Conservation (phyloP, 1,284 basidiomycete species). For the Boletellus deceptivus region DNA sequence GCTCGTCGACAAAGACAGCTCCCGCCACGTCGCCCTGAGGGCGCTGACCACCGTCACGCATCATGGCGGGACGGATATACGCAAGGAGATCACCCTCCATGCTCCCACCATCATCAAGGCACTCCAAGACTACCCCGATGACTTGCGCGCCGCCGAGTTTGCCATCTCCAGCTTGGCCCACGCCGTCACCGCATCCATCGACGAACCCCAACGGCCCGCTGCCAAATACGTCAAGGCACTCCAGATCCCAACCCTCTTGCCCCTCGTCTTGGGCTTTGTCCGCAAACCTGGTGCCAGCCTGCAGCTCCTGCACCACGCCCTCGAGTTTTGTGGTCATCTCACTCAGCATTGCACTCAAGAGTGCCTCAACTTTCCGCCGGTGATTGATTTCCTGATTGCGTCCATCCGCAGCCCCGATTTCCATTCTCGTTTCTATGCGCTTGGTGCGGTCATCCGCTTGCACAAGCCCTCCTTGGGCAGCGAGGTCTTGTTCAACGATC, state of each 20-base stretch:
- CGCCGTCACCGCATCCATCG: conserved; percentile 45
- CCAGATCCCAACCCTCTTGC: conserved; percentile 46
- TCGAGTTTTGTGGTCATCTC: conserved; percentile 43
- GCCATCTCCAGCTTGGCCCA: conserved; percentile 54
- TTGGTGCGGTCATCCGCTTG: conserved; percentile 53
- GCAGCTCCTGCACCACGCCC: conserved; percentile 50
- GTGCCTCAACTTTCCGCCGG: conserved; percentile 41
- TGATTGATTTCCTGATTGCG: conserved; percentile 51
- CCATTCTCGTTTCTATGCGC: conserved; percentile 45
- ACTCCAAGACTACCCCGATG: conserved; percentile 48
- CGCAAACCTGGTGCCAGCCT: conserved; percentile 44
- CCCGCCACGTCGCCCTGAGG: conserved; percentile 51
- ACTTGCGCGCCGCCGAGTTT: conserved; percentile 49
- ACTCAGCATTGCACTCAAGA: conserved; percentile 45
- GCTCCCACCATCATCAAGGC: conserved; percentile 41
- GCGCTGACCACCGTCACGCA: conserved; percentile 58
- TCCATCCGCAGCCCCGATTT: conserved; percentile 53
- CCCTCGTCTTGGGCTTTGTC: conserved; percentile 41
- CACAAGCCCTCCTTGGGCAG: conserved; percentile 39
- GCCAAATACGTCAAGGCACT: conserved; percentile 39
- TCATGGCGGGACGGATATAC: conserved; percentile 52
- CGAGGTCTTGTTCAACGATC: conserved; percentile 46
- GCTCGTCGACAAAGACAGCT: conserved; percentile 45
- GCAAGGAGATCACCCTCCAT: conserved; percentile 50
- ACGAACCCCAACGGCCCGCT: conserved; percentile 37